Evolutionary conservation across 108 stramenopile genomes (phyloP).

Genomic region (Mayamaea pseudoterrestris): DNA sequence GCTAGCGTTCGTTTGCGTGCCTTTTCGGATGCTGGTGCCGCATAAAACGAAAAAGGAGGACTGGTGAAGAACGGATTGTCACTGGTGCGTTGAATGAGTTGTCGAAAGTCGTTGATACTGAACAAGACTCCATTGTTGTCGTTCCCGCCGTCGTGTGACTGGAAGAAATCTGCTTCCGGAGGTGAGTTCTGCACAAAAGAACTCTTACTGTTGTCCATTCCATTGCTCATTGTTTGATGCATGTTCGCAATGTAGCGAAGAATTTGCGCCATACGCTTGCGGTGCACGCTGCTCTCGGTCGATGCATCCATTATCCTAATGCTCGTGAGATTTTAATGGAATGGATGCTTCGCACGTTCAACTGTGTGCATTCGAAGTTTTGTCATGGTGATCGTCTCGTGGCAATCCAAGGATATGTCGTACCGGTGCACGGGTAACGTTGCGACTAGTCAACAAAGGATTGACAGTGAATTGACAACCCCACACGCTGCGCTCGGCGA

Average conservation of each 20-base stretch:
- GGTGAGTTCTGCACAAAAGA: conserved; percentile 16
- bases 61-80: background rate
- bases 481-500: too few species aligned
- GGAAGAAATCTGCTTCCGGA: conserved; percentile 11
- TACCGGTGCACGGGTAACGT: too few species aligned
- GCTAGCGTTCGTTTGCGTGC: conserved; percentile 3
- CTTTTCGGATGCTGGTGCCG: conserved; percentile 4
- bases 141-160: too few species aligned
- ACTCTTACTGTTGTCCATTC: background rate
- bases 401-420: too few species aligned
- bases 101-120: conserved; percentile 18
- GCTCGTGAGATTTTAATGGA: too few species aligned
- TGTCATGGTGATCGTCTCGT: too few species aligned
- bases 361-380: too few species aligned
- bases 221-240: conserved; percentile 11
- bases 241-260: conserved; percentile 43
- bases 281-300: conserved; percentile 9
- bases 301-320: background rate
- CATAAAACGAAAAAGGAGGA: conserved; percentile 37
- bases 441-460: too few species aligned
- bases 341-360: too few species aligned
- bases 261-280: conserved; percentile 34
- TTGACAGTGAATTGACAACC: too few species aligned
- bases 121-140: conserved; percentile 16
- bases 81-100: conserved; percentile 5